Evolutionary conservation across 2,329 filamentous ascomycete species (phyloP).

Genomic region (Eutypa lata): DNA sequence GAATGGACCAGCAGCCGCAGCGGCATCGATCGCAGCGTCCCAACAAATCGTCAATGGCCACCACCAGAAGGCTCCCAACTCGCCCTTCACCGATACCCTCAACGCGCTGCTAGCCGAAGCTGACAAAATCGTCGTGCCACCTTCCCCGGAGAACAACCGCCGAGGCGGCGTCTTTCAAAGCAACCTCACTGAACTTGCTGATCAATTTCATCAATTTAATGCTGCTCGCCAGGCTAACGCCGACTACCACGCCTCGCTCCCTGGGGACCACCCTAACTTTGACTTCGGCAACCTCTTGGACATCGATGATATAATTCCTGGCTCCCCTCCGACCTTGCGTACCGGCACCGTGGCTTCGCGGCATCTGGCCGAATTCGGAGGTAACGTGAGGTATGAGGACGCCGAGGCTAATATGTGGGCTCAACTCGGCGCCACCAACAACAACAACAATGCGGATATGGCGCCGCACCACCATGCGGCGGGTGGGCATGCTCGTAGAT

Average conservation of each 20-base stretch:
- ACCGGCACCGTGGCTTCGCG: constrained; percentile 1
- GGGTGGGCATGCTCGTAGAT: too few species aligned
- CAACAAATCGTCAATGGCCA: constrained; percentile 14
- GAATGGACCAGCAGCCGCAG: not conserved
- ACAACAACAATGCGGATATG: constrained; percentile 20
- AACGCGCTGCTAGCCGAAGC: constrained; percentile 61
- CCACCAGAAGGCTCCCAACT: constrained; percentile 9
- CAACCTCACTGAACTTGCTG: too few species aligned
- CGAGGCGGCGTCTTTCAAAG: too few species aligned
- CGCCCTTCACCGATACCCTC: constrained; percentile 39
- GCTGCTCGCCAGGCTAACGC: not conserved
- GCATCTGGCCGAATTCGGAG: too few species aligned
- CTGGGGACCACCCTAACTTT: constrained; percentile 38
- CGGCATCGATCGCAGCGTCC: constrained; percentile 16
- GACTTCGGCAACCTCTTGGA: constrained; percentile 42
- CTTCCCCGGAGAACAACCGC: constrained; percentile 8
- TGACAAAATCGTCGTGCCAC: constrained; percentile 40
- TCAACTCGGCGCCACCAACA: constrained; percentile 12
- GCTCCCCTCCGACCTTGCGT: constrained; percentile 42
- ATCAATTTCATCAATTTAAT: too few species aligned
- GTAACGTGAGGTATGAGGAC: too few species aligned
- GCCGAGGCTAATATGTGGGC: too few species aligned
- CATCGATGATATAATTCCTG: constrained; percentile 45
- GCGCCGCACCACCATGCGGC: too few species aligned
- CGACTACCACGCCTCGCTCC: constrained; percentile 19